A percentile compares a stretch with the other conserved stretches of the same genome.
Conservation (phyloP, 495 filamentous ascomycete genomes). For the Penicillium fimorum region DNA sequence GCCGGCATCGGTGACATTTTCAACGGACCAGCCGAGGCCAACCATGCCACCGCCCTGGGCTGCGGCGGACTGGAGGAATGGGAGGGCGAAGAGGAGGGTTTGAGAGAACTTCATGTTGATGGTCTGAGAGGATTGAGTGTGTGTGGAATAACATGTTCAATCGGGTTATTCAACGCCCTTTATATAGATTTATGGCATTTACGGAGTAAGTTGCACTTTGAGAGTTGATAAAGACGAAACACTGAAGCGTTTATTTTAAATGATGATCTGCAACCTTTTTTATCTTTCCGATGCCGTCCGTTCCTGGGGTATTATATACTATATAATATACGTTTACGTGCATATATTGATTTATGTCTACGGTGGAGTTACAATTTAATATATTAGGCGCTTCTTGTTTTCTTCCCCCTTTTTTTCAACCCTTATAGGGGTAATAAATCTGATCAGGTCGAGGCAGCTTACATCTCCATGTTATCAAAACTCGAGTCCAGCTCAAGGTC, state of each 20-base stretch:
- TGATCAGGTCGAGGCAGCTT: not conserved
- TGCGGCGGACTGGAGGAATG: slow-evolving; percentile 2
- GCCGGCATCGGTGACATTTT: slow-evolving; percentile 13
- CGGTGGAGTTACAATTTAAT: not conserved
- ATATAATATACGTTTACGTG: not conserved
- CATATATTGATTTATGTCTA: not conserved
- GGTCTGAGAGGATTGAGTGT: slow-evolving; percentile 3
- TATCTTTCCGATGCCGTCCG: not conserved
- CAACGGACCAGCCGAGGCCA: slow-evolving; percentile 13
- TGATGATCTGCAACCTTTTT: slow-evolving; percentile 19
- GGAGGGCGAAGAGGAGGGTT: not conserved
- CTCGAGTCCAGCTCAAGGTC: not conserved
- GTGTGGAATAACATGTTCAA: slow-evolving; percentile 15
- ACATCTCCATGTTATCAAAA: not conserved
- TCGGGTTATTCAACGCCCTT: slow-evolving; percentile 1
- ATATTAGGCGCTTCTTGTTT: not conserved
- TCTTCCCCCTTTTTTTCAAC: not conserved
- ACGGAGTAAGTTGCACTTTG: not conserved
- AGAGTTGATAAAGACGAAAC: slow-evolving; percentile 16
- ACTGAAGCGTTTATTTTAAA: slow-evolving; percentile 2
- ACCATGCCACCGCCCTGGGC: slow-evolving; percentile 20
- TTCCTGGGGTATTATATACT: not conserved
- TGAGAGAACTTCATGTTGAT: slow-evolving; percentile 16
- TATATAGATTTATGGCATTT: not conserved
- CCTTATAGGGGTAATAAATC: not conserved